A percentile compares a stretch with the other conserved stretches of the same genome.
Conservation (phyloP, 108 stramenopile species). For the Aurantiochytrium sp. region DNA sequence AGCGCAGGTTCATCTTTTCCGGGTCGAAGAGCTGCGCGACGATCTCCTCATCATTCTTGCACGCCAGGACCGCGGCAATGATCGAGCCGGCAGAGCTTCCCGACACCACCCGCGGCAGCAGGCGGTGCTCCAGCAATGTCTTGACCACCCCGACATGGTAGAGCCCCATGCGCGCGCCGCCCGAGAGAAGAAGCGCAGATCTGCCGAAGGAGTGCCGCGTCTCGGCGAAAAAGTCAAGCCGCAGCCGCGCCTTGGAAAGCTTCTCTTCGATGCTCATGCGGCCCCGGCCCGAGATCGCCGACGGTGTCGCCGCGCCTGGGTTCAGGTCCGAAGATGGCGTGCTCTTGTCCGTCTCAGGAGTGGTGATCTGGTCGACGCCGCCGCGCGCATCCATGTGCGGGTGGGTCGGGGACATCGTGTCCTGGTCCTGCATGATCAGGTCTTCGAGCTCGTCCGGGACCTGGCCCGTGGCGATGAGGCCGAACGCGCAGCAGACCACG, state of each 20-base stretch:
- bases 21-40: conserved; percentile 70
- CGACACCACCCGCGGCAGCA: conserved; percentile 90
- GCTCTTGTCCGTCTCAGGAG: not conserved
- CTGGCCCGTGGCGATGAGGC: not conserved
- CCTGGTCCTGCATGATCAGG: not conserved
- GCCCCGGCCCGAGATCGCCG: not conserved
- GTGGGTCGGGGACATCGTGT: too few relatives aligned
- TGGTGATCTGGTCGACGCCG: not conserved
- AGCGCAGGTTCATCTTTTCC: conserved; percentile 64
- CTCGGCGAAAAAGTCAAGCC: conserved; percentile 97
- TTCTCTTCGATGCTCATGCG: not conserved
- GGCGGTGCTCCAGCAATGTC: conserved; percentile 76
- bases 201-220: conserved; percentile 94
- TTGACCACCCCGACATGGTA: conserved; percentile 95
- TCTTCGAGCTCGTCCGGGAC: not conserved
- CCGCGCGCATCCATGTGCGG: not conserved
- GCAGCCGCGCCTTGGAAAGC: conserved; percentile 16
- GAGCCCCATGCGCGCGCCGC: conserved; percentile 90
- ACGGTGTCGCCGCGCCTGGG: not conserved
- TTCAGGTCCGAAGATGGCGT: not conserved
- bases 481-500: conserved; percentile 17
- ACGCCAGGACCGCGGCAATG: conserved; percentile 84
- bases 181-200: conserved; percentile 82
- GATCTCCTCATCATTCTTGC: conserved; percentile 87
- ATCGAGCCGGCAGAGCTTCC: conserved; percentile 93